Evolutionary conservation across 176 grass and related monocot species (phyloP).

Genomic region (Aegilops speltoides): DNA sequence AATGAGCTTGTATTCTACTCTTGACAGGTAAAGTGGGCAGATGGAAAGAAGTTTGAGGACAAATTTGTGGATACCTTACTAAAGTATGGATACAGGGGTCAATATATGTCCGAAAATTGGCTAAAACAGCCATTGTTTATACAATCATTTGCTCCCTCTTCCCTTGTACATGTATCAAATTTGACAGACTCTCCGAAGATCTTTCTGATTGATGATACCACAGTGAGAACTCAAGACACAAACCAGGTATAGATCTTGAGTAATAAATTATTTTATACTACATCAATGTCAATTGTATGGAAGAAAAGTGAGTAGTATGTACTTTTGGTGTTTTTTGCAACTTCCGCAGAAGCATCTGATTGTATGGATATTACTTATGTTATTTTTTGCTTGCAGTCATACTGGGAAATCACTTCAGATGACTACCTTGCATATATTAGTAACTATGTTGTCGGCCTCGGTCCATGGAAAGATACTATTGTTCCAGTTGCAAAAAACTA

Average conservation of each 20-base stretch:
- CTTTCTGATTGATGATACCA: conserved; percentile 69
- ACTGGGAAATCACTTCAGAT: conserved; percentile 96
- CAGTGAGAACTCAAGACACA: conserved; percentile 85
- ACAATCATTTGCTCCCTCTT: conserved; percentile 91
- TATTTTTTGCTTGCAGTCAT: conserved; percentile 61
- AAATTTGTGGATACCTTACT: conserved; percentile 85
- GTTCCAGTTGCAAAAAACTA: conserved; percentile 68
- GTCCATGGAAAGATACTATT: conserved; percentile 97
- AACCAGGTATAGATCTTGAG: conserved; percentile 64
- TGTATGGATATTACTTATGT: conserved; percentile 29
- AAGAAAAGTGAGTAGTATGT: not conserved
- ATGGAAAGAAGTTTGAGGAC: conserved; percentile 88
- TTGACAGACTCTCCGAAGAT: conserved; percentile 82
- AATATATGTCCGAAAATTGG: conserved; percentile 91
- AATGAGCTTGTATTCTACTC: conserved; percentile 37
- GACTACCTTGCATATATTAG: conserved; percentile 73
- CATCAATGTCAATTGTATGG: not conserved
- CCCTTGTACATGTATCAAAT: conserved; percentile 80
- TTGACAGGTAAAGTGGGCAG: conserved; percentile 80
- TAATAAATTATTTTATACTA: not conserved
- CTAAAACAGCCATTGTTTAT: conserved; percentile 90
- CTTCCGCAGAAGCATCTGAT: not conserved
- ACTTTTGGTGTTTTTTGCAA: not conserved
- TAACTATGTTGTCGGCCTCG: conserved; percentile 80
- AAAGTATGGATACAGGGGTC: conserved; percentile 80